phyloP scores from a whole-genome alignment of 2,329 filamentous ascomycete genomes.

The Gyromitra esculenta region DNA sequence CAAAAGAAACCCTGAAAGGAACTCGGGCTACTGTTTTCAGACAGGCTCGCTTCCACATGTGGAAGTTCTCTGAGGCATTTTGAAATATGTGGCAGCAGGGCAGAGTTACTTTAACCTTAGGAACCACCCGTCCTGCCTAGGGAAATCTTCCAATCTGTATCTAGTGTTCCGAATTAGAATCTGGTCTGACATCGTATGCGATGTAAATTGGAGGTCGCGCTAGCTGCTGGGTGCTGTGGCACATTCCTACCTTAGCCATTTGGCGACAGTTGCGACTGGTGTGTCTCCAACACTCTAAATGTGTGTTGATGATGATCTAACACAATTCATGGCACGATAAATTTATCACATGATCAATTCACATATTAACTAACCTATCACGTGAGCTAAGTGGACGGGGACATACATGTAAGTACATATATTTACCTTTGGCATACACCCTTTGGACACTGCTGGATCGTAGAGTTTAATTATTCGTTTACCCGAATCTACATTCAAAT shows the following conservation, averaged over 20 bases:
- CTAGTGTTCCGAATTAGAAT: constrained; percentile 10
- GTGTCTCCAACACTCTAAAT: constrained; percentile 23
- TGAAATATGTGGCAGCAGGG: not conserved
- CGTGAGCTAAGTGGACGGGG: not conserved
- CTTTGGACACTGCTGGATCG: not conserved
- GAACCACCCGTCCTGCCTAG: not conserved
- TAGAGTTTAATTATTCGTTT: not conserved
- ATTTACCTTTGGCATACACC: not conserved
- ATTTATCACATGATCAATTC: not conserved
- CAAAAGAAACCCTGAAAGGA: not conserved
- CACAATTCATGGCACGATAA: not conserved
- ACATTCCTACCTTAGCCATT: constrained; percentile 36
- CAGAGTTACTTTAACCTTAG: constrained; percentile 30
- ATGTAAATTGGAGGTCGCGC: constrained; percentile 24
- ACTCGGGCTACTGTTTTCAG: not conserved
- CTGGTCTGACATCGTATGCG: constrained; percentile 26
- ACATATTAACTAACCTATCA: not conserved
- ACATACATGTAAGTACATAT: not conserved
- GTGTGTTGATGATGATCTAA: constrained; percentile 21
- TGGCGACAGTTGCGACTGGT: constrained; percentile 10
- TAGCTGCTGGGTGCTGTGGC: constrained; percentile 6
- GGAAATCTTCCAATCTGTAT: constrained; percentile 23
- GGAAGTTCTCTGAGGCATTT: constrained; percentile 22
- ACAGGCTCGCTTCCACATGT: too few relatives aligned
- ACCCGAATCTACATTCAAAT: not conserved